A percentile compares a stretch with the other conserved stretches of the same genome.
phyloP scores from a whole-genome alignment of 176 grass and related monocot genomes.

The Chrysopogon serrulatus region DNA sequence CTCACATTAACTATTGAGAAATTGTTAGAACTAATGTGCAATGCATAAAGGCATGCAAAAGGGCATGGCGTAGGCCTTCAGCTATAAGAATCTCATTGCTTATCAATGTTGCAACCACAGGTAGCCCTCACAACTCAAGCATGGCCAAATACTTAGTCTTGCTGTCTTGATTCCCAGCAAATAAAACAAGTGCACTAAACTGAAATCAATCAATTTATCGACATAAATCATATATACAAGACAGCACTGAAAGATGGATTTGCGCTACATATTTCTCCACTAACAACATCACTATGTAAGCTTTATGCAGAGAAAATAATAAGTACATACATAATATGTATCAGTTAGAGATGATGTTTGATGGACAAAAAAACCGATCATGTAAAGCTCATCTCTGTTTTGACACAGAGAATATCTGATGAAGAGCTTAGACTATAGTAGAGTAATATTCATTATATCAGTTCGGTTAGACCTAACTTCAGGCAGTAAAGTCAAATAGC shows the following conservation, averaged over 20 bases:
- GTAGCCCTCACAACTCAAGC: not conserved
- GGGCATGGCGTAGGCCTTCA: not conserved
- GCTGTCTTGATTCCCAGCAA: not conserved
- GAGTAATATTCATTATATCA: not conserved
- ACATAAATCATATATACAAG: not conserved
- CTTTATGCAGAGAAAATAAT: not conserved
- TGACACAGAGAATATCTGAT: not conserved
- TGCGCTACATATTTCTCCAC: not conserved
- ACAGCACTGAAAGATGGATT: not conserved
- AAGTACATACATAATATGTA: not conserved
- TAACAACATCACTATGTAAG: not conserved
- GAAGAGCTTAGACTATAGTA: not conserved
- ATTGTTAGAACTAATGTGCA: not conserved
- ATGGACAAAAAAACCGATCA: not conserved
- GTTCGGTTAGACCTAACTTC: not conserved
- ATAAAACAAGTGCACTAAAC: not conserved
- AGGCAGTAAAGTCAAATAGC: slow-evolving; percentile 2
- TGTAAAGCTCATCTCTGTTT: not conserved
- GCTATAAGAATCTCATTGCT: not conserved
- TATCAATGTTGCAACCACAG: not conserved
- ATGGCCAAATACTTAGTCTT: not conserved
- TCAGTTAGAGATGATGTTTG: not conserved
- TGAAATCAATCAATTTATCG: not conserved
- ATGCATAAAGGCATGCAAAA: not conserved
- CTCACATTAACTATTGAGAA: not conserved